Conservation (phyloP, 768 basidiomycete genomes). For the Fomitopsis serialis region DNA sequence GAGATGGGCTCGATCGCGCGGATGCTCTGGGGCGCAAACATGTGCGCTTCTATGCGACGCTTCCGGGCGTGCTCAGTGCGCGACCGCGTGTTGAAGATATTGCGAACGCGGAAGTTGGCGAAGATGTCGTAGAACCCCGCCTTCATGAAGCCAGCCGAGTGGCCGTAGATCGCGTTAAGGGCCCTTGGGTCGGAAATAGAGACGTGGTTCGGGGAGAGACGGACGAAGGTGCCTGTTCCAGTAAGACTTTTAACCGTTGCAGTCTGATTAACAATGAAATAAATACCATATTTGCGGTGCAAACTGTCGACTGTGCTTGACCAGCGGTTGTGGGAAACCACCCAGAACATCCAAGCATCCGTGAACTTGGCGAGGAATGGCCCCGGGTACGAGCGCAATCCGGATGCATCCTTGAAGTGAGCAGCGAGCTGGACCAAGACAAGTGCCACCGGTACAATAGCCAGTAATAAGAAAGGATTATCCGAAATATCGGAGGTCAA, state of each 20-base stretch:
- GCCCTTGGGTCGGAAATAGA: constrained; percentile 39
- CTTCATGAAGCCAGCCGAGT: constrained; percentile 35
- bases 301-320: constrained; percentile 30
- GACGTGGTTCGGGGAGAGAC: constrained; percentile 36
- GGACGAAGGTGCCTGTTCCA: constrained; percentile 28
- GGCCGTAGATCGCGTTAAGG: constrained; percentile 35
- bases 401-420: background rate
- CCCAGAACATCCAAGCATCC: constrained; percentile 34
- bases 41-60: constrained; percentile 77
- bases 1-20: constrained; percentile 76
- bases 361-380: constrained; percentile 33
- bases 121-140: constrained; percentile 33
- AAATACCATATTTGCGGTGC: constrained; percentile 37
- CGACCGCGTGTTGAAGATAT: constrained; percentile 66
- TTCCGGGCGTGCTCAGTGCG: constrained; percentile 78
- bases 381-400: constrained; percentile 25
- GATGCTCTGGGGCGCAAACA: constrained; percentile 73
- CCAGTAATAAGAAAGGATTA: too few species aligned
- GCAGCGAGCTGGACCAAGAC: background rate
- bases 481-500: too few species aligned
- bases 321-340: constrained; percentile 28
- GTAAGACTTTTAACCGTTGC: background rate
- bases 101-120: constrained; percentile 28
- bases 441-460: too few species aligned
- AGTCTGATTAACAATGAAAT: background rate